Base-by-base conservation (phyloP, 2,329 filamentous ascomycete species). In the Botrytis medusae region DNA sequence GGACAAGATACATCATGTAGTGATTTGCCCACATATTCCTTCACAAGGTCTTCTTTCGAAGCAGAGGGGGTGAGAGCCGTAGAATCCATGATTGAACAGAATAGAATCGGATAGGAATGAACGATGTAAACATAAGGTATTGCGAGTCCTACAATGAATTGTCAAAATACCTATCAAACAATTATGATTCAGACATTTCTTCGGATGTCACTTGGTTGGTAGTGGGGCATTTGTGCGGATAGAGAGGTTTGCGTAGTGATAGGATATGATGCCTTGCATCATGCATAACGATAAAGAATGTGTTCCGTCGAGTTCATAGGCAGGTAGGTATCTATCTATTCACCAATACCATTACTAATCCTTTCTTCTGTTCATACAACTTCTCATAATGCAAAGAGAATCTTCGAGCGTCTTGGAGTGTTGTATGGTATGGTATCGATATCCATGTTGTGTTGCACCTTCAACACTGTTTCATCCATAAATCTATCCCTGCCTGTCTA, bases 1-100 rank as follows among this genome's bases (percentile, higher is more conserved):
- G 93, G 93, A 0, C 89, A 90, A 25, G 87, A 86, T 0, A 94
- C 83, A 64, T 90, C 85, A 68, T 83, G 79, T 29, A 94, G 83
- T 3, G 84, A 85, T 77, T 89, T 87, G 73, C 90, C 90, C 37
- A 93, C 82, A 79, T 87, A 92, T 64, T 77, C 76, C 57, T 81
- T 80, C 70, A 76, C 78, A 42, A 86, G 80, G 54, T 84, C 81
- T 71, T 84, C 84, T 25, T 79, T 77, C 4, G 79, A 75, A n/a
- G 77, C 69, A 29, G 77, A 71, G 6, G 80, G 79, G 73, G 78
- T 78, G 6, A 77, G 69, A 22, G 76, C 74, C 14, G 74, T 60
- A 25, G 75, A 78, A 48, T 75, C 75, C 79, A 81, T 81, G 44
- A 61, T 61, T 12, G 68, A n/a, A 37, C 62, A 68, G 54, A 60